Evolutionary conservation across 176 grass and related monocot genomes (phyloP).

Genomic region (Raddia guianensis): DNA sequence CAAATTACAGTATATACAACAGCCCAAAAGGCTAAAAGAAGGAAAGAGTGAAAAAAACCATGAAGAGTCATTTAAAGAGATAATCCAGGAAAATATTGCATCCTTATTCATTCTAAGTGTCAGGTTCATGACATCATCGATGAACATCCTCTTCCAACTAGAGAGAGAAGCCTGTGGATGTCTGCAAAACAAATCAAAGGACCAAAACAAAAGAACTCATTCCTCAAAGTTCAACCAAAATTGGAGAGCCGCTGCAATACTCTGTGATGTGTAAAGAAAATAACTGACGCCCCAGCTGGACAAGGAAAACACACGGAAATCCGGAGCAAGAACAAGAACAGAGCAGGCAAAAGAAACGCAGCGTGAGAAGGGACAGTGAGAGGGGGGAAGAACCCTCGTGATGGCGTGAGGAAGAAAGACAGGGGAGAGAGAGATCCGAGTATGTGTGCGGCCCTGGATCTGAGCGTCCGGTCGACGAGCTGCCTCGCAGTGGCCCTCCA

Average conservation of each 20-base stretch:
- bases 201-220: not conserved
- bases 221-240: not conserved
- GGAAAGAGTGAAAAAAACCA: too few relatives aligned
- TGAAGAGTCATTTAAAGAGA: too few relatives aligned
- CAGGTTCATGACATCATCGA: too few relatives aligned
- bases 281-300: not conserved
- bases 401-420: not conserved
- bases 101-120: too few relatives aligned
- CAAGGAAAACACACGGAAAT: not conserved
- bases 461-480: constrained; percentile 43
- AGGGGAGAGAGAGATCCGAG: not conserved
- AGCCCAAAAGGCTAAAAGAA: too few relatives aligned
- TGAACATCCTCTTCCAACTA: too few relatives aligned
- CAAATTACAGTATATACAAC: too few relatives aligned
- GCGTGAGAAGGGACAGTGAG: not conserved
- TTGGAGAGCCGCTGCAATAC: not conserved
- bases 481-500: constrained; percentile 42
- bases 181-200: constrained; percentile 38
- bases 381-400: not conserved
- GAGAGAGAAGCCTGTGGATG: constrained; percentile 45
- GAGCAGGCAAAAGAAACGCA: not conserved
- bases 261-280: not conserved
- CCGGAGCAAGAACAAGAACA: not conserved
- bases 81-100: too few relatives aligned
- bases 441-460: constrained; percentile 35